These are phyloP conservation scores for Pichia exigua DNA, from an alignment of 805 yeast genomes.

Conservation along the genomic window DNA sequence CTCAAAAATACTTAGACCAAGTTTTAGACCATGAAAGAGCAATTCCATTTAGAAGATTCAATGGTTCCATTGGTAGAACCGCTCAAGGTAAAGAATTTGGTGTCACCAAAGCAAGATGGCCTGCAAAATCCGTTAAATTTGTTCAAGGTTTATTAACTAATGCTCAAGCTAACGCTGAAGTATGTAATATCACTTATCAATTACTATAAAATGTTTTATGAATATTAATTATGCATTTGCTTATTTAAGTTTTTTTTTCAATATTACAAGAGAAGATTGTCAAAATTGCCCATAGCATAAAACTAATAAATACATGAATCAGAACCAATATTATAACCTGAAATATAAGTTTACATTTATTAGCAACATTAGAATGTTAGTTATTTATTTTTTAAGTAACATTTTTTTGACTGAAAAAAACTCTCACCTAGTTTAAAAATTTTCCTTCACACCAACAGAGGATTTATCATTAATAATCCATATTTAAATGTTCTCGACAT, in stretches of 20 bases:
- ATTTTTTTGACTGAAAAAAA: too few species aligned
- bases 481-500: too few species aligned
- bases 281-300: too few species aligned
- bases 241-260: background rate
- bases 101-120: conserved; percentile 99
- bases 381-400: too few species aligned
- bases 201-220: background rate
- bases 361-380: background rate
- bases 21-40: conserved; percentile 98
- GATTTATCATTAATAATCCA: too few species aligned
- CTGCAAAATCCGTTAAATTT: conserved; percentile 95
- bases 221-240: background rate
- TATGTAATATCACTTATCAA: conserved; percentile 27
- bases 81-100: conserved; percentile 99
- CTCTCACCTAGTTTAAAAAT: too few species aligned
- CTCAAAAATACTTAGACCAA: conserved; percentile 91
- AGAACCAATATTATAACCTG: too few species aligned
- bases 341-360: too few species aligned
- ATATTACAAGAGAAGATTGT: too few species aligned
- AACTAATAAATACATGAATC: too few species aligned
- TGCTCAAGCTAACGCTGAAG: conserved; percentile 98
- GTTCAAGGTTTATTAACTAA: conserved; percentile 90
- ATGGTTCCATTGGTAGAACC: conserved; percentile 96
- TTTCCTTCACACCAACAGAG: too few species aligned
- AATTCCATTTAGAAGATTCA: conserved; percentile 98